Evolutionary conservation across 352 stramenopile species (phyloP).

Genomic region (Pythium rishiriense): DNA sequence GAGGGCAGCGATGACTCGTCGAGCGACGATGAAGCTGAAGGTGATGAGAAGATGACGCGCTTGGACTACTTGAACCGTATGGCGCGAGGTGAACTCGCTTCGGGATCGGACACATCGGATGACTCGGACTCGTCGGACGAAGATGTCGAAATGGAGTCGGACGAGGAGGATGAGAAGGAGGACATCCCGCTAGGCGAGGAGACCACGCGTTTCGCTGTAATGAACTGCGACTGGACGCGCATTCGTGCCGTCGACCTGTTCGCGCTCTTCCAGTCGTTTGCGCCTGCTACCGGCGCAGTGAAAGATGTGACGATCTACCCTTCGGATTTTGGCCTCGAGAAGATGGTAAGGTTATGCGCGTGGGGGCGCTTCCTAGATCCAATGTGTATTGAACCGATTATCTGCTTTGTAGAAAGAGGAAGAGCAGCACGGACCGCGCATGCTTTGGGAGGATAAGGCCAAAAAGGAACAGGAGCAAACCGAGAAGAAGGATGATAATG

Average conservation of each 20-base stretch:
- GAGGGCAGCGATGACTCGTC: constrained; percentile 27
- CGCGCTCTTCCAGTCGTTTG: constrained; percentile 94
- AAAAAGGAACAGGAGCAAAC: constrained; percentile 14
- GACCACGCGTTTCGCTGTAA: constrained; percentile 90
- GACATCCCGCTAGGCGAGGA: constrained; percentile 83
- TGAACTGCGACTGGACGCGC: constrained; percentile 97
- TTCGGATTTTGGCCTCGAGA: constrained; percentile 94
- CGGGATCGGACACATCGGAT: constrained; percentile 48
- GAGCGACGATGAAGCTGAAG: constrained; percentile 26
- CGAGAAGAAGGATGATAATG: constrained; percentile 1
- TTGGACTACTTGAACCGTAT: constrained; percentile 88
- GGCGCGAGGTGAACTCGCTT: constrained; percentile 77
- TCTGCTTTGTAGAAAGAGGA: constrained; percentile 66
- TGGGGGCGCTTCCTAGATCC: no score
- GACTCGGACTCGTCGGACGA: constrained; percentile 54
- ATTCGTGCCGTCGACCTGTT: constrained; percentile 96
- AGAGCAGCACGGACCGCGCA: constrained; percentile 64
- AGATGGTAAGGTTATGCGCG: constrained; percentile 66
- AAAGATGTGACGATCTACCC: constrained; percentile 95
- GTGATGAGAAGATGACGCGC: constrained; percentile 66
- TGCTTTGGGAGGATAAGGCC: constrained; percentile 53
- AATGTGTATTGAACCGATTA: background rate
- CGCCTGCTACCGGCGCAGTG: constrained; percentile 85
- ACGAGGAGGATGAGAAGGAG: constrained; percentile 55
- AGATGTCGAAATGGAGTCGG: constrained; percentile 44